phyloP scores from a whole-genome alignment of 306 rosid species.

The Cicer arietinum region DNA sequence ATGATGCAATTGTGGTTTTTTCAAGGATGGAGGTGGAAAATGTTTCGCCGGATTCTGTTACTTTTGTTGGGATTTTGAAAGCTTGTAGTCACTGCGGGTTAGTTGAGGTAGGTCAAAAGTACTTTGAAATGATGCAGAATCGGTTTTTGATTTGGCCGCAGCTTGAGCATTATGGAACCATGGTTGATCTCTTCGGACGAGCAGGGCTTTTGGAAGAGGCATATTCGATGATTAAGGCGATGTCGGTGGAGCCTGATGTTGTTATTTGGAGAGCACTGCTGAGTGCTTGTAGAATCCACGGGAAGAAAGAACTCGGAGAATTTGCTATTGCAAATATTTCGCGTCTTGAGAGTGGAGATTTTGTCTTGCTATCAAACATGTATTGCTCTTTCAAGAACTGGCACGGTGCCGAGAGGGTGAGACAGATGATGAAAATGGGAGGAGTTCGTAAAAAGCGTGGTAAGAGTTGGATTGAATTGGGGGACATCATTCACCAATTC shows the following conservation, averaged over 20 bases:
- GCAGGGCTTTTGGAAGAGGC: constrained; percentile 72
- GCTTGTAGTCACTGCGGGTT: constrained; percentile 76
- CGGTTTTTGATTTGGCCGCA: constrained; percentile 61
- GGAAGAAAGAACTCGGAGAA: constrained; percentile 65
- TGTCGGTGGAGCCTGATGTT: constrained; percentile 74
- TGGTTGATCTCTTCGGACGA: constrained; percentile 78
- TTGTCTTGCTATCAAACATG: constrained; percentile 69
- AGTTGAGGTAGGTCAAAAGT: constrained; percentile 62
- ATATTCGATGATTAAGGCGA: constrained; percentile 52
- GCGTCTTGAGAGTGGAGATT: constrained; percentile 67
- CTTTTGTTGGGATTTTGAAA: constrained; percentile 67
- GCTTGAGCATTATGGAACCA: constrained; percentile 74
- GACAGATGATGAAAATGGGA: constrained; percentile 57
- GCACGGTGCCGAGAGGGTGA: constrained; percentile 69
- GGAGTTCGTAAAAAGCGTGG: constrained; percentile 67
- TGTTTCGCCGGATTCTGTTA: constrained; percentile 63
- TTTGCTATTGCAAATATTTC: constrained; percentile 66
- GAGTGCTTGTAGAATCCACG: constrained; percentile 67
- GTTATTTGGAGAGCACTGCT: constrained; percentile 75
- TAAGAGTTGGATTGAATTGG: constrained; percentile 74
- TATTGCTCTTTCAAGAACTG: constrained; percentile 73
- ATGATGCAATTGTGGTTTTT: constrained; percentile 57
- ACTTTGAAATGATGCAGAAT: constrained; percentile 62
- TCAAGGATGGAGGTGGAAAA: constrained; percentile 64
- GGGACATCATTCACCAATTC: constrained; percentile 58